These are phyloP conservation scores for Rachicladosporium sp. DNA, from an alignment of 2,329 filamentous ascomycete species.

Conservation along the genomic window DNA sequence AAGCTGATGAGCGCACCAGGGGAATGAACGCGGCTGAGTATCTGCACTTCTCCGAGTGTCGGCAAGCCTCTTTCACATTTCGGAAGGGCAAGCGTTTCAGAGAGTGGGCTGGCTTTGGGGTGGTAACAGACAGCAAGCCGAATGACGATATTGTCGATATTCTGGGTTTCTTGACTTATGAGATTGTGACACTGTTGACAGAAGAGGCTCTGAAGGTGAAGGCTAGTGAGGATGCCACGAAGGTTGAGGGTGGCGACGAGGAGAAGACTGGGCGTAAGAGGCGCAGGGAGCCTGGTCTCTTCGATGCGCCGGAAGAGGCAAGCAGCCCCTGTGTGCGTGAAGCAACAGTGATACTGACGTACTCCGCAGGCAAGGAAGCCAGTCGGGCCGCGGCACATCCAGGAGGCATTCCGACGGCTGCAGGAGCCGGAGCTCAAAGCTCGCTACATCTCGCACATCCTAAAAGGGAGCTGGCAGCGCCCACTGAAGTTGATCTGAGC, in stretches of 20 bases:
- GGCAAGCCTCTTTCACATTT: constrained; percentile 95
- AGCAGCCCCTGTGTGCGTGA: too few species aligned
- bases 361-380: constrained; percentile 51
- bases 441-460: constrained; percentile 70
- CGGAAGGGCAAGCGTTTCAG: constrained; percentile 95
- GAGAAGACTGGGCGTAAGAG: constrained; percentile 44
- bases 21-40: constrained; percentile 97
- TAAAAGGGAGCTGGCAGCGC: constrained; percentile 50
- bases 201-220: constrained; percentile 95
- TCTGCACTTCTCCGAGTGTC: constrained; percentile 96
- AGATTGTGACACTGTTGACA: constrained; percentile 94
- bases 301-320: constrained; percentile 68
- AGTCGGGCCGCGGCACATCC: constrained; percentile 77
- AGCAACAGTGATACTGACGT: constrained; percentile 21
- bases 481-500: constrained; percentile 50
- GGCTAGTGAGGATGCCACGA: constrained; percentile 78
- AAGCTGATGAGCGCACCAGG: constrained; percentile 93
- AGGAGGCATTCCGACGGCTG: constrained; percentile 80
- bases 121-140: constrained; percentile 91
- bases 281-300: constrained; percentile 31
- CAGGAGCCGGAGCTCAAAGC: constrained; percentile 72
- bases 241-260: constrained; percentile 47
- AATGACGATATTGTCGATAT: constrained; percentile 98
- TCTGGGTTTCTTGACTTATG: constrained; percentile 91
- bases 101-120: constrained; percentile 94